Conservation (phyloP, 495 filamentous ascomycete genomes). For the Lepraria neglecta region DNA sequence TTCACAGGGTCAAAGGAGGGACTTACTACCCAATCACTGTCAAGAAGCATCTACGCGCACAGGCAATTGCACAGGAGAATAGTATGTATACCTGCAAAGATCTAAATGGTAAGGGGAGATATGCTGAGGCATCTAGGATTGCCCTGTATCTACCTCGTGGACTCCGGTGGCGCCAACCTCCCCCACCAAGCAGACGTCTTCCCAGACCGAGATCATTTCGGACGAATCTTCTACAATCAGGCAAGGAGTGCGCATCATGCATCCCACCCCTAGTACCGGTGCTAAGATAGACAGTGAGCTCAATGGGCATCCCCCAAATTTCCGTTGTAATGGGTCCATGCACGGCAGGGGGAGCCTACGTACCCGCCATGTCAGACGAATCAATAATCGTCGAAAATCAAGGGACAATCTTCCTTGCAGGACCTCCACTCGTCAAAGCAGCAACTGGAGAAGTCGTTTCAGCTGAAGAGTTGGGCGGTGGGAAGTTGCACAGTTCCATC, state of each 20-base stretch:
- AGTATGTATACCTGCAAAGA: constrained; percentile 31
- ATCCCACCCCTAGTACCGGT: neutral
- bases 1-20: constrained; percentile 76
- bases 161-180: constrained; percentile 92
- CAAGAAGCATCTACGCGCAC: constrained; percentile 93
- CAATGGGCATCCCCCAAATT: constrained; percentile 83
- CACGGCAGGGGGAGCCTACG: constrained; percentile 92
- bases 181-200: constrained; percentile 96
- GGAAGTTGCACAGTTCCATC: constrained; percentile 81
- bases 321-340: constrained; percentile 98
- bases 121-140: constrained; percentile 35
- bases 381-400: constrained; percentile 92
- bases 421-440: constrained; percentile 91
- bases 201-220: constrained; percentile 91
- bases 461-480: constrained; percentile 89
- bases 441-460: constrained; percentile 91
- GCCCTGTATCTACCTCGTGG: constrained; percentile 91
- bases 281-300: constrained; percentile 46
- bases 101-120: neutral
- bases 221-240: constrained; percentile 97
- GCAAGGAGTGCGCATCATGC: constrained; percentile 60
- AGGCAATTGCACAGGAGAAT: constrained; percentile 87
- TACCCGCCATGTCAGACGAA: constrained; percentile 96
- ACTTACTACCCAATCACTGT: constrained; percentile 98
- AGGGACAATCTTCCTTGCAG: constrained; percentile 93